A percentile compares a stretch with the other conserved stretches of the same genome.
phyloP scores from a whole-genome alignment of 2,329 filamentous ascomycete genomes.

The Pseudogymnoascus sp. region DNA sequence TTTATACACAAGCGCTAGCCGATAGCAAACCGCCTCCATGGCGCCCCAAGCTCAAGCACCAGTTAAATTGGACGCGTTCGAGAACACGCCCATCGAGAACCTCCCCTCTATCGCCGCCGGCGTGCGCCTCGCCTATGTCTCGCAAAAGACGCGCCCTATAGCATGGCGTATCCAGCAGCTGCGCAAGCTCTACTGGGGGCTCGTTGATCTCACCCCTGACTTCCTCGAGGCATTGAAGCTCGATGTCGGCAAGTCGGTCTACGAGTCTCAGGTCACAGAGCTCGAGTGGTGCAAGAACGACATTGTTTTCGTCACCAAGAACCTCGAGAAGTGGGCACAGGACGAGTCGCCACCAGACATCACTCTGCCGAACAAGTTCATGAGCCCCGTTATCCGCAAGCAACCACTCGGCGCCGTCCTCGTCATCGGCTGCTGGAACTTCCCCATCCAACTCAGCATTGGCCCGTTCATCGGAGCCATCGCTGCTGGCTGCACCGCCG shows the following conservation, averaged over 20 bases:
- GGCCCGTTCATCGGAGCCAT: conserved; percentile 83
- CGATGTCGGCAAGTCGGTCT: conserved; percentile 72
- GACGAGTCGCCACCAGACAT: conserved; percentile 73
- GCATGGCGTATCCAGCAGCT: conserved; percentile 80
- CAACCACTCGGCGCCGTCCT: conserved; percentile 80
- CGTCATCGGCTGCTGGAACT: conserved; percentile 92
- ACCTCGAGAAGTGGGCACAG: conserved; percentile 74
- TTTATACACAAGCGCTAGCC: neutral
- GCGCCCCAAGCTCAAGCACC: neutral
- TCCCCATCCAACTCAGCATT: conserved; percentile 75
- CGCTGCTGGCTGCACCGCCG: conserved; percentile 79
- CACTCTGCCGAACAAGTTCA: conserved; percentile 56
- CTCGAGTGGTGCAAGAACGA: conserved; percentile 74
- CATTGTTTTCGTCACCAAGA: conserved; percentile 69
- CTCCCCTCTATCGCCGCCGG: conserved; percentile 57
- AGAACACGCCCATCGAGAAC: conserved; percentile 57
- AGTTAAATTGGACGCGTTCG: conserved; percentile 35
- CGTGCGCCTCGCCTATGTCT: conserved; percentile 63
- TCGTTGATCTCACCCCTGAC: conserved; percentile 69
- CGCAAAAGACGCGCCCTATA: conserved; percentile 75
- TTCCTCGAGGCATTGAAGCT: conserved; percentile 67
- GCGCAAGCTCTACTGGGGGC: conserved; percentile 88
- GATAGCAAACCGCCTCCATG: neutral
- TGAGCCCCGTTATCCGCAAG: conserved; percentile 73
- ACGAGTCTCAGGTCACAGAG: conserved; percentile 70